Conservation (phyloP, 1,139 yeast species). For the Hemisphaericaspora lyxosophila region DNA sequence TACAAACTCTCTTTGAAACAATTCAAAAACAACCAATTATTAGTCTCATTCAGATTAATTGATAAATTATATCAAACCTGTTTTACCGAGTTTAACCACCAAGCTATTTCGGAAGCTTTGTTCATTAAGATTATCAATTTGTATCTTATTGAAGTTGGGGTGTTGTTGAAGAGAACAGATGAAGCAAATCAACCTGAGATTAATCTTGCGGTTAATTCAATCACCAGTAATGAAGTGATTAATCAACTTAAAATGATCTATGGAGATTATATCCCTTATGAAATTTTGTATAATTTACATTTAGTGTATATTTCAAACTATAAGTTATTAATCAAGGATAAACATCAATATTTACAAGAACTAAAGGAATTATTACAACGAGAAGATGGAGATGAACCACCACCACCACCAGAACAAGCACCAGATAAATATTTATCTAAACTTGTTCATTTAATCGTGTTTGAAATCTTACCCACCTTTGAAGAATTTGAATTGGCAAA, state of each 20-base stretch:
- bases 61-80: slow-evolving; percentile 24
- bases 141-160: slow-evolving; percentile 39
- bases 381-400: slow-evolving; percentile 8
- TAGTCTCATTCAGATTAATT: slow-evolving; percentile 32
- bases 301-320: slow-evolving; percentile 28
- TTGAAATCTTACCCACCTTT: slow-evolving; percentile 36
- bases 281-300: slow-evolving; percentile 34
- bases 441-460: slow-evolving; percentile 34
- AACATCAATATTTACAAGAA: slow-evolving; percentile 17
- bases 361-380: slow-evolving; percentile 8
- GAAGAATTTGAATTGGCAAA: slow-evolving; percentile 30
- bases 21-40: slow-evolving; percentile 41
- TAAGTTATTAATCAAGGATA: slow-evolving; percentile 12
- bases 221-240: slow-evolving; percentile 23
- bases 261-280: slow-evolving; percentile 29
- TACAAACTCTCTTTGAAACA: slow-evolving; percentile 41
- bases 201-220: slow-evolving; percentile 21
- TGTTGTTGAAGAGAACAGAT: slow-evolving; percentile 20
- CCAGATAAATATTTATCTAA: slow-evolving; percentile 24
- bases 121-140: slow-evolving; percentile 36
- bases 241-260: slow-evolving; percentile 7
- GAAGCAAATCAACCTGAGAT: slow-evolving; percentile 16
- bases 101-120: slow-evolving; percentile 27
- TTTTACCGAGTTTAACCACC: slow-evolving; percentile 24
- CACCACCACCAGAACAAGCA: too few relatives aligned